Conservation (phyloP, 148 eudicot genomes). For the Vaccinium myrtillus region DNA sequence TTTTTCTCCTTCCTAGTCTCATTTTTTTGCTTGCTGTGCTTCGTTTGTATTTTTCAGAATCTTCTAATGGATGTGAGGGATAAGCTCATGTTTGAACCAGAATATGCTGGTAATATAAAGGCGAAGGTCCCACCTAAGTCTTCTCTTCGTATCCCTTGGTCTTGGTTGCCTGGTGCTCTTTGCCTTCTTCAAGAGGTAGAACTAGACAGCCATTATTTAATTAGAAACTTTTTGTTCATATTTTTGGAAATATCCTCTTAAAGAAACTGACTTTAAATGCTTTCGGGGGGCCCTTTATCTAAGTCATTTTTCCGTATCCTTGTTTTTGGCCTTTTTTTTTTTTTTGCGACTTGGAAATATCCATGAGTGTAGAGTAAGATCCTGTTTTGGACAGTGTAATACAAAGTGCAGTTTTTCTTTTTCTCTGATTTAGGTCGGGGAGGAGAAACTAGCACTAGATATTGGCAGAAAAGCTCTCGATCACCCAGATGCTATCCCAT, state of each 20-base stretch:
- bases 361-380: neutral
- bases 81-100: conserved; percentile 96
- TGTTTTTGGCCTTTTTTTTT: neutral
- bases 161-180: conserved; percentile 94
- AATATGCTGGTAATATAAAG: conserved; percentile 89
- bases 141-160: conserved; percentile 83
- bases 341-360: neutral
- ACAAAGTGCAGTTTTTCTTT: neutral
- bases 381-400: neutral
- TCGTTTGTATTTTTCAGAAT: conserved; percentile 47
- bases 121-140: conserved; percentile 82
- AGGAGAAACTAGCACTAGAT: conserved; percentile 90
- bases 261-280: neutral
- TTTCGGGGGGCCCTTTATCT: neutral
- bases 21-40: neutral
- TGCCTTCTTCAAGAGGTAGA: conserved; percentile 98
- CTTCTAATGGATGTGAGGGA: conserved; percentile 93
- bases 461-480: conserved; percentile 77
- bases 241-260: neutral
- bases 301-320: neutral
- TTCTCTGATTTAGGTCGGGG: conserved; percentile 67
- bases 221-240: neutral
- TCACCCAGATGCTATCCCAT: conserved; percentile 68
- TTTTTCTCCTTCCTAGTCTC: conserved; percentile 13
- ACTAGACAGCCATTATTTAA: neutral